Conservation (phyloP, 768 basidiomycete genomes). For the Sporobolomyces roseus region DNA sequence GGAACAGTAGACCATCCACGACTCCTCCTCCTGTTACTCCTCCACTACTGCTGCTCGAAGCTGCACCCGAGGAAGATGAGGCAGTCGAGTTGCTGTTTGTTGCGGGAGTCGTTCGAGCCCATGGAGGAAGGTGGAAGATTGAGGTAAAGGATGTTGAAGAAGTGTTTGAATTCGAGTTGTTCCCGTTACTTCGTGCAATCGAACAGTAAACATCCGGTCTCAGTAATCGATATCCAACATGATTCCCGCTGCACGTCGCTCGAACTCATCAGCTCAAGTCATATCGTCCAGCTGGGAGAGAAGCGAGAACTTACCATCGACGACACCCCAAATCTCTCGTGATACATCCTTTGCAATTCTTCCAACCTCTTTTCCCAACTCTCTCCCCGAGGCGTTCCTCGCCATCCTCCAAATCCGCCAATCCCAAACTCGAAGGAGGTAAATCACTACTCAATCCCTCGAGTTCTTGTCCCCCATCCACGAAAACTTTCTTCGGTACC, state of each 20-base stretch:
- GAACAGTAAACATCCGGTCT: slow-evolving; percentile 9
- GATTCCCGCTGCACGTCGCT: background rate
- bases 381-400: background rate
- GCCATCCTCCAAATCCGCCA: background rate
- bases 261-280: background rate
- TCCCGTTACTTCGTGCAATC: no score
- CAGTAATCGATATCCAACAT: slow-evolving; percentile 13
- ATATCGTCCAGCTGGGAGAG: background rate
- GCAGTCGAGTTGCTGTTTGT: no score
- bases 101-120: no score
- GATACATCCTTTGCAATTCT: background rate
- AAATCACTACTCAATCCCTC: background rate
- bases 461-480: background rate
- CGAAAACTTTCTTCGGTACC: background rate
- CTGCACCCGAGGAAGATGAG: background rate
- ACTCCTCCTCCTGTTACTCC: background rate
- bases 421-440: background rate
- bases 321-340: slow-evolving; percentile 4
- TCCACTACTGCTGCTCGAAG: background rate
- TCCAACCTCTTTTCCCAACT: slow-evolving; percentile 2
- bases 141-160: no score
- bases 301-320: background rate
- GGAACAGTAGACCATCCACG: background rate
- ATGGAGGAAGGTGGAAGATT: background rate
- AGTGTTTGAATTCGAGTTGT: no score